phyloP scores from a whole-genome alignment of 2,329 filamentous ascomycete genomes.

The Aureobasidium sp. region DNA sequence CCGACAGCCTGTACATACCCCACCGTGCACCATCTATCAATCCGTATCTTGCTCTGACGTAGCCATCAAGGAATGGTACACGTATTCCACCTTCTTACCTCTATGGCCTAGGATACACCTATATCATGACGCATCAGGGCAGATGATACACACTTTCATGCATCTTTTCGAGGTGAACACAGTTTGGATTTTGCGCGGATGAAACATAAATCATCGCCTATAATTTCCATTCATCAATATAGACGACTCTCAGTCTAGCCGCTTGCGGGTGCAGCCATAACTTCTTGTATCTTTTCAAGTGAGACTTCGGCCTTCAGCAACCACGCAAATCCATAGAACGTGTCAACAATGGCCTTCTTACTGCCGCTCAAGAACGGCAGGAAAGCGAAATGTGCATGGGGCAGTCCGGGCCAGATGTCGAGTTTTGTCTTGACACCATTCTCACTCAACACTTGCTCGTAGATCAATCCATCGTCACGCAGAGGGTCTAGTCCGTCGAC shows the following conservation, averaged over 20 bases:
- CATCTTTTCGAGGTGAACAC: not conserved
- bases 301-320: conserved; percentile 21
- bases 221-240: not conserved
- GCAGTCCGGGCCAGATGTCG: conserved; percentile 32
- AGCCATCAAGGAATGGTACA: not conserved
- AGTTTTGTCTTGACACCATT: conserved; percentile 37
- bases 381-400: conserved; percentile 33
- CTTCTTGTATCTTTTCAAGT: conserved; percentile 13
- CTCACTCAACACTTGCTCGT: conserved; percentile 40
- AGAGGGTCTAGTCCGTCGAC: conserved; percentile 43
- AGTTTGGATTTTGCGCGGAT: no score
- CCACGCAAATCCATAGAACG: conserved; percentile 28
- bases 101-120: not conserved
- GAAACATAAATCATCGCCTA: not conserved
- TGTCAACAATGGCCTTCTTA: conserved; percentile 22
- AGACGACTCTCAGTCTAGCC: not conserved
- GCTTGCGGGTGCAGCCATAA: conserved; percentile 8
- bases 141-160: not conserved
- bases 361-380: conserved; percentile 23
- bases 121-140: not conserved
- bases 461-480: conserved; percentile 46
- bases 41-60: not conserved
- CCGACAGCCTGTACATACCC: not conserved
- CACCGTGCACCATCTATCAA: not conserved
- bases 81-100: not conserved